phyloP scores from a whole-genome alignment of 1,139 yeast genomes.

The Hyphopichia pseudoburtonii region DNA sequence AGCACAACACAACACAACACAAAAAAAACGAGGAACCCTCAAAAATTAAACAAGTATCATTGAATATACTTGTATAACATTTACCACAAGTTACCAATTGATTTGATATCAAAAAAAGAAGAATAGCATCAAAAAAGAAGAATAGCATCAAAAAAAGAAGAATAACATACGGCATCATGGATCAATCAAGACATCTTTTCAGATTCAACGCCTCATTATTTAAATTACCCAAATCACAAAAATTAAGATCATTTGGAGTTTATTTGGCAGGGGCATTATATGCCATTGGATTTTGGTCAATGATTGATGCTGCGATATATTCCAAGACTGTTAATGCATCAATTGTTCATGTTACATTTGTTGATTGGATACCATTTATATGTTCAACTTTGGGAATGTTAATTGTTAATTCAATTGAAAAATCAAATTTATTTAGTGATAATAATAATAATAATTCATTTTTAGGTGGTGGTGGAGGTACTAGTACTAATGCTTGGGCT shows the following conservation, averaged over 20 bases:
- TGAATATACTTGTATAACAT: no score
- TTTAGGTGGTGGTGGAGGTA: conserved; percentile 49
- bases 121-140: not conserved
- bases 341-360: conserved; percentile 79
- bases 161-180: no score
- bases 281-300: conserved; percentile 86
- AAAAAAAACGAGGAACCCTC: not conserved
- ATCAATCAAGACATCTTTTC: conserved; percentile 40
- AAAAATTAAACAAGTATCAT: no score
- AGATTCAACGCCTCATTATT: conserved; percentile 51
- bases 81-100: no score
- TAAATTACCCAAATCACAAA: conserved; percentile 65
- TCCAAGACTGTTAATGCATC: conserved; percentile 86
- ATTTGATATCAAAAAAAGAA: no score
- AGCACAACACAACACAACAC: no score
- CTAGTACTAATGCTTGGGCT: conserved; percentile 75
- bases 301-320: conserved; percentile 85
- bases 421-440: conserved; percentile 64
- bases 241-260: conserved; percentile 73
- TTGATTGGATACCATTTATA: conserved; percentile 93
- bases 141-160: not conserved
- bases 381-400: conserved; percentile 90
- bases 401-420: conserved; percentile 88
- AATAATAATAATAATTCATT: conserved; percentile 51
- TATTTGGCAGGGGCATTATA: conserved; percentile 75